Percentiles rank a stretch among this genome's conserved stretches.
Conservation (phyloP, 345 rosid genomes). For the Erysimum cheiranthoides region DNA sequence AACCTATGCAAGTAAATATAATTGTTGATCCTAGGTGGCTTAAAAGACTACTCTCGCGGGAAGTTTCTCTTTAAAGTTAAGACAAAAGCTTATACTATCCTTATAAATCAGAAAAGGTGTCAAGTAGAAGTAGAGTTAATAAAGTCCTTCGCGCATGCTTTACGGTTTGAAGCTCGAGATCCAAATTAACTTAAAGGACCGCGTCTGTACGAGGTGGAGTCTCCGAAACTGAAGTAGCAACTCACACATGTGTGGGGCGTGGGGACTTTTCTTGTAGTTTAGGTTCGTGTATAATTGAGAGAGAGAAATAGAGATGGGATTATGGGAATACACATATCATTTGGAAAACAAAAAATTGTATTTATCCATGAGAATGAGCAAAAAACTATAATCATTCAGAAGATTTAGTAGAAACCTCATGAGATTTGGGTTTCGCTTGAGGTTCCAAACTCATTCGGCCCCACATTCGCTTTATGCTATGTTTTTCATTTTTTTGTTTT, state of each 20-base stretch:
- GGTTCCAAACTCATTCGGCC: background rate
- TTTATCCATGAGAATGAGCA: background rate
- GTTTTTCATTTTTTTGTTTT: no score
- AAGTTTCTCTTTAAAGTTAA: background rate
- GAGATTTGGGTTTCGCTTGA: background rate
- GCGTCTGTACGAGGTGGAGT: background rate
- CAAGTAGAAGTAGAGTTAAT: background rate
- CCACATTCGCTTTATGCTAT: background rate
- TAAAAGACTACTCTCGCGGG: background rate
- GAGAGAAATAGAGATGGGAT: no score
- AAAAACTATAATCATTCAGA: background rate
- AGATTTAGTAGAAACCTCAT: background rate
- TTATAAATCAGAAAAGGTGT: background rate
- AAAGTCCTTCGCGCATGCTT: background rate
- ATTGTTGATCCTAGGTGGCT: background rate
- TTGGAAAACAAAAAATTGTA: background rate
- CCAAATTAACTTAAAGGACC: background rate
- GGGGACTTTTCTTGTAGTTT: background rate
- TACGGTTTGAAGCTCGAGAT: background rate
- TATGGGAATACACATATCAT: background rate
- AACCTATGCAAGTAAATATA: background rate
- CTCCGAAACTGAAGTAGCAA: background rate
- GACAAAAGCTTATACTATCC: background rate
- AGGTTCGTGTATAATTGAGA: background rate
- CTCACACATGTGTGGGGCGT: conserved; percentile 10